Base-by-base conservation (phyloP, 805 yeast species). In the Phaffomyces opuntiae region DNA sequence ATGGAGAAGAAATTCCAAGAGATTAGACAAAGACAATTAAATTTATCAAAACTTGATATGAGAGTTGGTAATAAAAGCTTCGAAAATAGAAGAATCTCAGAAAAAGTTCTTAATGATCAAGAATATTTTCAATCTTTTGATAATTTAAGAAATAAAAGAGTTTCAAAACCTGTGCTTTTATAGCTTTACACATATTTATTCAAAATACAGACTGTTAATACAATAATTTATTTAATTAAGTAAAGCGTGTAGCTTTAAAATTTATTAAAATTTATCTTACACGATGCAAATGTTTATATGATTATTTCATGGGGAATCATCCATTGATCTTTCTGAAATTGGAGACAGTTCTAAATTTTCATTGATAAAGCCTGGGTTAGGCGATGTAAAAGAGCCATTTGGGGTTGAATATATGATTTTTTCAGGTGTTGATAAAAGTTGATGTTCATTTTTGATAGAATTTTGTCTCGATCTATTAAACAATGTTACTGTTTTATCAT, bases 401-500 rank as follows among this genome's bases (percentile, higher is more conserved):
- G 61, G 57, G 0, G 62, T 57, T 12, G 42, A 31, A 36, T 55
- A 56, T 7, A 43, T 27, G 37, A 48, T 49, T 9, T 43, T 38
- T 26, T 43, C 42, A 12, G 48, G 45, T 5, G 39, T 42, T 9
- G 31, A 24, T 9, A 12, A 19, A 5, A 26, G 35, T 32, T 36
- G 13, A n/a, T 3, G 7, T n/a, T 21, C 5, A 17, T 21, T 11
- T 16, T 47, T 42, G 1, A 43, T 13, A 0, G 54, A 46, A 8
- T 38, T 39, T 17, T 40, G 43, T 32, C 39, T 40, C 12, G 56
- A 39, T 21, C 50, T 49, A 36, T 62, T 55, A 49, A 68, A 69
- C 31, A 69, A 56, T 0, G 74, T 69, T 0, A 69, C 71, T 0
- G 72, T 68, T 48, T 65, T 69, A 38, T 66, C 64, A 36, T 59